A percentile compares a stretch with the other conserved stretches of the same genome.
Evolutionary conservation across 177 flowering plant genomes (phyloP).

Genomic region (Vitis hybrid): DNA sequence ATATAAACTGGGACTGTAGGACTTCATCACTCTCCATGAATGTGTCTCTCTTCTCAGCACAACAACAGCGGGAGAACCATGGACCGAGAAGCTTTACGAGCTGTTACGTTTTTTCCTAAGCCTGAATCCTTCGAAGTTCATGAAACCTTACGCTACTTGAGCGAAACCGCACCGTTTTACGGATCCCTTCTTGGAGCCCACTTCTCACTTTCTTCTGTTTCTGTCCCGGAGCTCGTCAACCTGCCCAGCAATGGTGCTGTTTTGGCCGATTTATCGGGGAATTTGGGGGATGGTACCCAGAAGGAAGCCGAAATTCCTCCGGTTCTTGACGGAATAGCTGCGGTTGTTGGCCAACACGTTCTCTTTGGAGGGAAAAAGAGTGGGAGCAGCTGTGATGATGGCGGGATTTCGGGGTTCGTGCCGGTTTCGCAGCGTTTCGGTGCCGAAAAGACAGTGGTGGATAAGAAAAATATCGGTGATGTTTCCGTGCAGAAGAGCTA

Average conservation of each 20-base stretch:
- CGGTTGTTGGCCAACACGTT: constrained; percentile 66
- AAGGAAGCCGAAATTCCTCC: constrained; percentile 16
- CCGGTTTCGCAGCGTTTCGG: constrained; percentile 4
- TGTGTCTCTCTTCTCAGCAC: no score
- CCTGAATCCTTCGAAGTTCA: neutral
- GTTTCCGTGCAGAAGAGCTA: constrained; percentile 38
- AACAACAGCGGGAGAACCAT: neutral
- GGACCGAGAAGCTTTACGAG: constrained; percentile 2
- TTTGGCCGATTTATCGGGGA: constrained; percentile 2
- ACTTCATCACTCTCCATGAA: neutral
- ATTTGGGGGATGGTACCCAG: neutral
- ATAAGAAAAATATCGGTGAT: neutral
- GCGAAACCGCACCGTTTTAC: neutral
- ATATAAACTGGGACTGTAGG: no score
- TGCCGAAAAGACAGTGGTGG: neutral
- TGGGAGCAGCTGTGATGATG: no score
- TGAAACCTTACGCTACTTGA: constrained; percentile 10
- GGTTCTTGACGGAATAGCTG: constrained; percentile 76
- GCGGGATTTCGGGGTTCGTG: neutral
- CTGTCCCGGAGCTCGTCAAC: neutral
- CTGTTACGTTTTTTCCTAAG: constrained; percentile 14
- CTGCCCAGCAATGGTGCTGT: neutral
- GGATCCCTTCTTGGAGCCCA: constrained; percentile 1
- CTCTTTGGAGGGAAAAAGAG: constrained; percentile 42
- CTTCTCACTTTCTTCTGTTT: neutral